Base-by-base conservation (phyloP, 2,329 filamentous ascomycete genomes). In the Scedosporium apiospermum region DNA sequence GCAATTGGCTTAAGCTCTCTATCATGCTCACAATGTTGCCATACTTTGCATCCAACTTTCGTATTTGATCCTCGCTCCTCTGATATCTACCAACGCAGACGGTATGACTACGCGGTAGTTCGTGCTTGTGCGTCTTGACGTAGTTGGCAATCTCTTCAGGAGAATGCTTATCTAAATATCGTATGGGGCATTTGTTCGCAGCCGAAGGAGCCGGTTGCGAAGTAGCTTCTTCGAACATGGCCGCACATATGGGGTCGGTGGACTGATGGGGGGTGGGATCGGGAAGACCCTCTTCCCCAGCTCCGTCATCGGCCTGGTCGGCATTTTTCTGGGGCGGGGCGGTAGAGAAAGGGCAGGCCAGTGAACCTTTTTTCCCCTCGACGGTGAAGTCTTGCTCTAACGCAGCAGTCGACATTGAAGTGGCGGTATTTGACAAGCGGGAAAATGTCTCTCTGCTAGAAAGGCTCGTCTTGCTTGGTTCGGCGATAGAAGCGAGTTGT, bases 11-110 rank as follows among this genome's bases (percentile, higher is more conserved):
- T 46, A 98, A 79, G 7, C 91, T 91, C 72, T 95, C 88, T 65
- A 98, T 96, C 93, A 98, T 97, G 75, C 86, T 96, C 68, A 91
- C 91, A 53, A 97, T 79, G 72, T 88, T 93, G 66, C 91, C 92
- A 72, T 97, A 98, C 74, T 97, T 98, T 65, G 91, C 91, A 73
- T 98, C 93, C 62, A 98, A 80, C 74, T 96, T 90, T 67, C 87
- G 86, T 70, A 96, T 90, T 70, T 93, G 90, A 66, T 89, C 84
- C 68, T 93, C 88, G 70, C 93, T 93, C 73, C 86, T 88, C 75
- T 96, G 91, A 72, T 96, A 96, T 63, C 93, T 85, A 70, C 90
- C 88, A 65, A 98, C 87, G 73, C 93, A 98, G 55, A 97, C 85
- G 72, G 96, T 91, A 75, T 98, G 93, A 72, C 92, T 97, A 68